phyloP scores from a whole-genome alignment of 345 rosid species.

The Durio zibethinus region DNA sequence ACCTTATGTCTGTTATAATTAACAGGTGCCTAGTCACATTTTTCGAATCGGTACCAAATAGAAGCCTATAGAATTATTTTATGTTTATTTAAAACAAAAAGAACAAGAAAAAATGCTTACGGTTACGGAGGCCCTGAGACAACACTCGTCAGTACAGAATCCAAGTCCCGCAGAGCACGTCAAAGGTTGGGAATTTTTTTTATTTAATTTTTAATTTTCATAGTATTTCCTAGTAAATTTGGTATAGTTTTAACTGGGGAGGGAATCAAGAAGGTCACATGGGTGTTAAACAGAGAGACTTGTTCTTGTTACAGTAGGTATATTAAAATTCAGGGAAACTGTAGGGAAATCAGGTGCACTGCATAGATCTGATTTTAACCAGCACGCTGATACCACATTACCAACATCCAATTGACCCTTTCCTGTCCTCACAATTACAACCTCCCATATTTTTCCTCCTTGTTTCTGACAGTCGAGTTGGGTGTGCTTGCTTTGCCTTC shows the following conservation, averaged over 20 bases:
- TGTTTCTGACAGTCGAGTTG: slow-evolving; percentile 25
- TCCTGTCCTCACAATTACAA: background rate
- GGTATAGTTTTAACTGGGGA: background rate
- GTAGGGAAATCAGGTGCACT: slow-evolving; percentile 15
- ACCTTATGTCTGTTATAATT: slow-evolving; percentile 15
- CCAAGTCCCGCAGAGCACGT: background rate
- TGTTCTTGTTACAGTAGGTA: slow-evolving; percentile 23
- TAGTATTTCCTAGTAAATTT: background rate
- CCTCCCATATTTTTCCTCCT: background rate
- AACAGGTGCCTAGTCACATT: background rate
- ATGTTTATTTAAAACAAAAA: background rate
- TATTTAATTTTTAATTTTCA: background rate
- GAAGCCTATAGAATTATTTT: background rate
- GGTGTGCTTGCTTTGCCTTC: slow-evolving; percentile 17
- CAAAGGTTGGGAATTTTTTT: background rate
- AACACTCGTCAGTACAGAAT: background rate
- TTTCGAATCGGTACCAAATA: background rate
- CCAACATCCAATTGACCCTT: slow-evolving; percentile 33
- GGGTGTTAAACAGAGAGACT: slow-evolving; percentile 19
- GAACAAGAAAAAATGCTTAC: background rate
- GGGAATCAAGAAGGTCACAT: slow-evolving; percentile 9
- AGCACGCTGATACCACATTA: slow-evolving; percentile 35
- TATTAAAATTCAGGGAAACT: slow-evolving; percentile 31
- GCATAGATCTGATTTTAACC: slow-evolving; percentile 21
- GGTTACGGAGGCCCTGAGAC: background rate